A percentile compares a stretch with the other conserved stretches of the same genome.
phyloP scores from a whole-genome alignment of 164 flowering plant genomes.

The Vitis cinerea region DNA sequence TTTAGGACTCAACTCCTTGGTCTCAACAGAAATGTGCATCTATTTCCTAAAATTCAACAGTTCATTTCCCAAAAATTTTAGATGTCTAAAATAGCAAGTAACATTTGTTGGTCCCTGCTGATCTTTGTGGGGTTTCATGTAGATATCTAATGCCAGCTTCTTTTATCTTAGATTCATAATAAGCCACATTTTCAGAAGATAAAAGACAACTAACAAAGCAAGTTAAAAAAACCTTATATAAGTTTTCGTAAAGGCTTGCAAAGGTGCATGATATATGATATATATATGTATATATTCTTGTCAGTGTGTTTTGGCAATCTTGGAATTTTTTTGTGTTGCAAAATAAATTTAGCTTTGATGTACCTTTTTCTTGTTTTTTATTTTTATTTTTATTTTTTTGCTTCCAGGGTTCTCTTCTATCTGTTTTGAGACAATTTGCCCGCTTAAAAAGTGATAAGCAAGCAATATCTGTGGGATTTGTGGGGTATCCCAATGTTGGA shows the following conservation, averaged over 20 bases:
- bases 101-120: too few species aligned
- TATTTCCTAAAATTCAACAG: too few species aligned
- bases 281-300: too few species aligned
- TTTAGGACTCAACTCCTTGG: too few species aligned
- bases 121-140: too few species aligned
- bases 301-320: neutral
- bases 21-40: too few species aligned
- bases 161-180: too few species aligned
- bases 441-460: constrained; percentile 97
- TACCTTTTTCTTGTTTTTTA: neutral
- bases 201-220: neutral
- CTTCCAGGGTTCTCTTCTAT: constrained; percentile 84
- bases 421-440: constrained; percentile 89
- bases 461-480: constrained; percentile 96
- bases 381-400: neutral
- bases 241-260: neutral
- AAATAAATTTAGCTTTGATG: neutral
- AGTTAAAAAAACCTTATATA: neutral
- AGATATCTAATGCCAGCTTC: too few species aligned
- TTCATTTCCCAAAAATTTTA: too few species aligned
- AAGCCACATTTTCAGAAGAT: neutral
- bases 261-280: too few species aligned
- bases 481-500: constrained; percentile 99
- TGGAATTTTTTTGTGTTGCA: too few species aligned
- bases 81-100: too few species aligned